Conservation (phyloP, 768 basidiomycete genomes). For the Boletus subparvulus region DNA sequence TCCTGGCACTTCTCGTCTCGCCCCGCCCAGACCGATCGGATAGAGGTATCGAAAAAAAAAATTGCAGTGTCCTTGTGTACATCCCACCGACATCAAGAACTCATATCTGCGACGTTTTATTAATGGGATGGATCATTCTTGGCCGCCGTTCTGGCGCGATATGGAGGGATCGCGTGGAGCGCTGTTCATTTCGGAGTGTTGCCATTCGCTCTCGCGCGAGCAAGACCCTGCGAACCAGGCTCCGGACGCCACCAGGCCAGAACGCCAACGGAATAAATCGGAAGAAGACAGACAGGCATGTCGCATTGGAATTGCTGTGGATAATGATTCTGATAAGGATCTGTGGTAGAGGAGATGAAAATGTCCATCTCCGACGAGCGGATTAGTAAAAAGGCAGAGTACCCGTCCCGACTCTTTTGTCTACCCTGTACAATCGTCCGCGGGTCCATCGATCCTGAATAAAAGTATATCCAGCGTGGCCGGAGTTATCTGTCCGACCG, state of each 20-base stretch:
- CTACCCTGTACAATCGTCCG: not conserved
- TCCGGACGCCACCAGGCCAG: conserved; percentile 8
- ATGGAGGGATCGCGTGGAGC: conserved; percentile 18
- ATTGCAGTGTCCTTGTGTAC: conserved; percentile 11
- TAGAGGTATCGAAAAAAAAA: not conserved
- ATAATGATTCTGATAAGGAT: conserved; percentile 8
- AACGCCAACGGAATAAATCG: conserved; percentile 1
- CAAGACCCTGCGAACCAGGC: not conserved
- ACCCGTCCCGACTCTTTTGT: not conserved
- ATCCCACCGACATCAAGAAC: conserved; percentile 1
- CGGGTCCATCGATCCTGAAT: not conserved
- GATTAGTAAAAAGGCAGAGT: not conserved
- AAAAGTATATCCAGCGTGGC: not conserved
- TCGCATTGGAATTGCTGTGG: conserved; percentile 1
- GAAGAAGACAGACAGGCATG: not conserved
- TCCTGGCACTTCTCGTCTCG: not conserved
- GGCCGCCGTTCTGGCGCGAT: conserved; percentile 1
- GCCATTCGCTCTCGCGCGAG: not conserved
- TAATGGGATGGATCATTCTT: conserved; percentile 6
- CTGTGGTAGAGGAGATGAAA: conserved; percentile 7
- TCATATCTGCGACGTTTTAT: conserved; percentile 3
- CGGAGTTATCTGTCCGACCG: not conserved
- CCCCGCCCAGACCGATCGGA: not conserved
- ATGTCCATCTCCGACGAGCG: conserved; percentile 8
- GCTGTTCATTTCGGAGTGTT: conserved; percentile 19